Percentiles rank a stretch among this genome's conserved stretches.
phyloP scores from a whole-genome alignment of 75 land plant genomes.

The Chamaecyparis obtusa region DNA sequence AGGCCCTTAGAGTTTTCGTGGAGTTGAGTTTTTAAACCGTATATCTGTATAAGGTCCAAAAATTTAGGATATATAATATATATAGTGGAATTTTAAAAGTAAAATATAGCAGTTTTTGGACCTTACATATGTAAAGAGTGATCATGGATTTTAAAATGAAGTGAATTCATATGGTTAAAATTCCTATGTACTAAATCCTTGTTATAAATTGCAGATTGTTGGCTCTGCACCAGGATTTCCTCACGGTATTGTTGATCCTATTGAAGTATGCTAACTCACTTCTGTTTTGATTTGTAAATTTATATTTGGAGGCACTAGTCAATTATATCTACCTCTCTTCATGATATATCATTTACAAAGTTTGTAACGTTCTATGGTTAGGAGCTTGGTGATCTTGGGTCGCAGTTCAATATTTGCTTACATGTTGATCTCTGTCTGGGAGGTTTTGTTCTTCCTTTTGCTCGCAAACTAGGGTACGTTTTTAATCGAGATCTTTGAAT shows the following conservation, averaged over 20 bases:
- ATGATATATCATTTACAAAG: not conserved
- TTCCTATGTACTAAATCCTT: not conserved
- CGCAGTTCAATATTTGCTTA: slow-evolving; percentile 59
- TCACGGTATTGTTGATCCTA: slow-evolving; percentile 95
- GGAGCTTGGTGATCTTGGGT: slow-evolving; percentile 89
- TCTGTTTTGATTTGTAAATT: not conserved
- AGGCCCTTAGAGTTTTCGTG: no score
- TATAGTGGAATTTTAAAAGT: no score
- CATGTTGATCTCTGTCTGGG: slow-evolving; percentile 99
- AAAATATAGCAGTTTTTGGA: no score
- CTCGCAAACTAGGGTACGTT: slow-evolving; percentile 90
- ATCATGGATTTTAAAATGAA: not conserved
- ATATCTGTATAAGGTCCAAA: no score
- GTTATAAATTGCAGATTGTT: slow-evolving; percentile 65
- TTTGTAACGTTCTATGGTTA: slow-evolving; percentile 20
- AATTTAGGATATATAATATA: no score
- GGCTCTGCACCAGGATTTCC: slow-evolving; percentile 99
- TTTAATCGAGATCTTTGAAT: not conserved
- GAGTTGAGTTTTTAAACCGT: no score
- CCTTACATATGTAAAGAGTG: not conserved
- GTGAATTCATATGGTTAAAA: not conserved
- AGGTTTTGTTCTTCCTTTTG: slow-evolving; percentile 97
- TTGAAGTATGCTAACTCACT: slow-evolving; percentile 52
- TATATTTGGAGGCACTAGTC: not conserved
- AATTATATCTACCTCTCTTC: not conserved